These are phyloP conservation scores for Euphrasia arctica DNA, from an alignment of 305 asterid species.

Conservation along the genomic window DNA sequence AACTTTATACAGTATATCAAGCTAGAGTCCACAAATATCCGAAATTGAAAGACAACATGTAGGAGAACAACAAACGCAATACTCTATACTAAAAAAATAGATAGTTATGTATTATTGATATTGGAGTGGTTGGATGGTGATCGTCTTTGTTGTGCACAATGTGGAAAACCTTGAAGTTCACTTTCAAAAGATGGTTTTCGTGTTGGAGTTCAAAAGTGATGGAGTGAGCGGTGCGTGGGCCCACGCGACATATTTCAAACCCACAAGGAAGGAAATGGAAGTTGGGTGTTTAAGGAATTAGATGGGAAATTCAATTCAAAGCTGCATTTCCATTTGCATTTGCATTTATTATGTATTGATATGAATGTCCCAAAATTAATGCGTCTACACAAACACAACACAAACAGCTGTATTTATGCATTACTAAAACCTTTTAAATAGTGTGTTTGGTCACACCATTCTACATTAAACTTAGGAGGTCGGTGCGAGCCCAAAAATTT, in stretches of 20 bases:
- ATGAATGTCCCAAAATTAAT: not conserved
- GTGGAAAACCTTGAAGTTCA: not conserved
- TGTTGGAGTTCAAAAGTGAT: not conserved
- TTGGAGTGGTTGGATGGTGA: not conserved
- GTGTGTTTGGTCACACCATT: not conserved
- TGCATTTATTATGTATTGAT: not conserved
- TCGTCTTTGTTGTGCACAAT: not conserved
- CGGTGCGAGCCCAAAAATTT: no score
- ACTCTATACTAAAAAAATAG: no score
- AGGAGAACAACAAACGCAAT: no score
- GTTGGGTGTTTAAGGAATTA: not conserved
- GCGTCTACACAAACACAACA: not conserved
- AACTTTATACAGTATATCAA: no score
- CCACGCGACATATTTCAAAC: not conserved
- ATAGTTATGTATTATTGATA: no score
- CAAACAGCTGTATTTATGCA: not conserved
- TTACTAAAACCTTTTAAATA: not conserved
- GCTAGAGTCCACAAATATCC: no score
- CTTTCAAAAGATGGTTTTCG: not conserved
- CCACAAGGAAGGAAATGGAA: not conserved
- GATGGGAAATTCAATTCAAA: not conserved
- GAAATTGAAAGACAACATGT: no score
- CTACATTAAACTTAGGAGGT: not conserved
- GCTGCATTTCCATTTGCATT: not conserved
- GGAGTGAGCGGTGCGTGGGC: not conserved